Conservation (phyloP, 2,329 filamentous ascomycete genomes). For the Fonsecaea pedrosoi region DNA sequence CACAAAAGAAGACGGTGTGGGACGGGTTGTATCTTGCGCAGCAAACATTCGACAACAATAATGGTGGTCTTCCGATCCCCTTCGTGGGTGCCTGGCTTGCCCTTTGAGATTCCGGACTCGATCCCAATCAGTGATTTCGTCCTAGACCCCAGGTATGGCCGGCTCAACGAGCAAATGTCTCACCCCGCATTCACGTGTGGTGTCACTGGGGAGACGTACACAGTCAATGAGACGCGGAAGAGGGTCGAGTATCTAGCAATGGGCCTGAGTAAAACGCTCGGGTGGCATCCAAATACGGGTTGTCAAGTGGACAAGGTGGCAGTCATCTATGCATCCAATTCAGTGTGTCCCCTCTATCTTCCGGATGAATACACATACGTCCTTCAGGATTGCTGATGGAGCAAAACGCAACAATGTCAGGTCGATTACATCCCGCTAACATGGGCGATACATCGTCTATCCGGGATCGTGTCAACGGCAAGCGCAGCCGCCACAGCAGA, state of each 20-base stretch:
- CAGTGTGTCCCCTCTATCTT: too few species aligned
- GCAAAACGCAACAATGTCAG: constrained; percentile 37
- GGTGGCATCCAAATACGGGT: too few species aligned
- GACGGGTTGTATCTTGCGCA: too few species aligned
- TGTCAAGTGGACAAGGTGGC: too few species aligned
- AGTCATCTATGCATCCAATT: too few species aligned
- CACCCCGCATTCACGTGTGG: neutral
- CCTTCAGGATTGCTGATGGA: too few species aligned
- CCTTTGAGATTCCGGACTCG: neutral
- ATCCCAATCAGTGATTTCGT: neutral
- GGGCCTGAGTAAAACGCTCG: too few species aligned
- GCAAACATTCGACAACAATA: too few species aligned
- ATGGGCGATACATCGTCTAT: constrained; percentile 75
- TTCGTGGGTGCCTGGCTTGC: too few species aligned
- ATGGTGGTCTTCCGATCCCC: too few species aligned
- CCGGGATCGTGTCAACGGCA: constrained; percentile 73
- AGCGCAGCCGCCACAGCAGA: constrained; percentile 74
- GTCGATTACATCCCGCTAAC: constrained; percentile 76
- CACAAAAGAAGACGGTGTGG: too few species aligned
- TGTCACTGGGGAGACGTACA: neutral
- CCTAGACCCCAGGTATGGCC: neutral
- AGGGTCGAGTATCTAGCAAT: neutral
- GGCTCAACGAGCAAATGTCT: neutral
- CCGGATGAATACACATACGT: too few species aligned
- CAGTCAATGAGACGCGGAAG: neutral